Percentiles rank a stretch among this genome's conserved stretches.
Conservation (phyloP, 1,284 basidiomycete species). For the Ganoderma lucidum region DNA sequence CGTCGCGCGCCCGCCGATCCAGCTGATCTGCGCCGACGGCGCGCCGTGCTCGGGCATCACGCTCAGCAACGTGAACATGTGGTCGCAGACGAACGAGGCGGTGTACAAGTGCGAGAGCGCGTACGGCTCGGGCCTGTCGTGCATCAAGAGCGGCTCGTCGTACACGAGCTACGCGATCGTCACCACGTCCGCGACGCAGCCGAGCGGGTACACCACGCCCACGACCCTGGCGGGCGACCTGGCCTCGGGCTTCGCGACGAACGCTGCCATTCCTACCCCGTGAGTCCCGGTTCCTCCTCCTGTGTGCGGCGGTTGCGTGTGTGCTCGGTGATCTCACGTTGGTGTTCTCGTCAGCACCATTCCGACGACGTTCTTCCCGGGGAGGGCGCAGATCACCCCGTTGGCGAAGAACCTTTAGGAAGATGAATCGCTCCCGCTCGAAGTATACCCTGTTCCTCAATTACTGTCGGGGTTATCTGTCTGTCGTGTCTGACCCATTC, state of each 20-base stretch:
- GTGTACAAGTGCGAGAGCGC: constrained; percentile 44
- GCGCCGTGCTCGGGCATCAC: constrained; percentile 44
- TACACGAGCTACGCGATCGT: constrained; percentile 38
- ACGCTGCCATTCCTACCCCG: constrained; percentile 44
- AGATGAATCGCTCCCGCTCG: neutral
- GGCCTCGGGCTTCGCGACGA: constrained; percentile 40
- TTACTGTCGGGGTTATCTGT: too few relatives aligned
- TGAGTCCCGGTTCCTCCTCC: constrained; percentile 28
- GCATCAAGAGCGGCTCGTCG: constrained; percentile 37
- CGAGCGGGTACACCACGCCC: constrained; percentile 42
- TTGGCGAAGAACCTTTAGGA: constrained; percentile 12
- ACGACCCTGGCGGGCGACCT: constrained; percentile 43
- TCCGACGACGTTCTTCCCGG: constrained; percentile 14
- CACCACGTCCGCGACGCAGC: constrained; percentile 37
- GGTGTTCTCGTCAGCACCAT: neutral
- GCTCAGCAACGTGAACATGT: constrained; percentile 45
- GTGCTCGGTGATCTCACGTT: neutral
- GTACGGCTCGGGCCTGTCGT: constrained; percentile 42
- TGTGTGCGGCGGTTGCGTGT: neutral
- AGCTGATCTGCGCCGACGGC: constrained; percentile 44
- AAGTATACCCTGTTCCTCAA: neutral
- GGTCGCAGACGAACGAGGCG: constrained; percentile 41
- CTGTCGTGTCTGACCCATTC: neutral
- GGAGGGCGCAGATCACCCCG: constrained; percentile 10
- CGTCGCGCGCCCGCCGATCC: constrained; percentile 41